Conservation (phyloP, 2,329 filamentous ascomycete species). For the Paracorniculantispora psalliotae region DNA sequence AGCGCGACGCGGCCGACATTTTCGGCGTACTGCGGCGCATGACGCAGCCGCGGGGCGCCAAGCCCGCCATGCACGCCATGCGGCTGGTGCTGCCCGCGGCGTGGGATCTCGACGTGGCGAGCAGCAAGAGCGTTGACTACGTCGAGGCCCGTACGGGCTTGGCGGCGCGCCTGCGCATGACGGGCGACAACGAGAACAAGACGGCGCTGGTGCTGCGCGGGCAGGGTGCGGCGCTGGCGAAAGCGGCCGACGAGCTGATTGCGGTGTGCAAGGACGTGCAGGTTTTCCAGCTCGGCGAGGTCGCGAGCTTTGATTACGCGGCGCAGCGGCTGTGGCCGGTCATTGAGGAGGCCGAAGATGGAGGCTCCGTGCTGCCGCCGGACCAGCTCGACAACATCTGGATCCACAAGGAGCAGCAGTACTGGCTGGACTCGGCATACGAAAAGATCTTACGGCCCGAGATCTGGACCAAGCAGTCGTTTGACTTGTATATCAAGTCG, state of each 20-base stretch:
- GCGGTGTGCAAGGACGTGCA: conserved; percentile 25
- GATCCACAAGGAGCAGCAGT: conserved; percentile 30
- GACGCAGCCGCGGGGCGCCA: conserved; percentile 29
- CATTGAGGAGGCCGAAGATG: conserved; percentile 21
- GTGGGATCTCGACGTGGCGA: conserved; percentile 31
- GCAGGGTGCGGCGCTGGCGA: conserved; percentile 25
- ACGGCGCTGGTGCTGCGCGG: conserved; percentile 31
- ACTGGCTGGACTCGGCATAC: conserved; percentile 30
- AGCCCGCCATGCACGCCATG: conserved; percentile 31
- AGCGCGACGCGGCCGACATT: conserved; percentile 20
- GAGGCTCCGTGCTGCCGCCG: conserved; percentile 21
- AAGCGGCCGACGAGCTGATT: conserved; percentile 31
- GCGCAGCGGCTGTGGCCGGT: conserved; percentile 32
- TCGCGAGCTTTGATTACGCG: conserved; percentile 30
- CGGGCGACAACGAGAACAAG: conserved; percentile 26
- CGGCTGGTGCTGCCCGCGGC: conserved; percentile 31
- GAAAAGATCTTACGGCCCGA: conserved; percentile 35
- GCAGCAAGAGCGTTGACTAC: conserved; percentile 27
- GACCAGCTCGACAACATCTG: conserved; percentile 26
- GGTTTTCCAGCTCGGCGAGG: conserved; percentile 33
- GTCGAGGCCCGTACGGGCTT: conserved; percentile 31
- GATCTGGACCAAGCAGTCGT: conserved; percentile 37
- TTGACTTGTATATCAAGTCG: conserved; percentile 38
- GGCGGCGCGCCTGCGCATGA: conserved; percentile 28
- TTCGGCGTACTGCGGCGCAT: conserved; percentile 33